Evolutionary conservation across 139 green algal genomes (phyloP), one percentile per base, ranked within the genome.

Genomic region (Gonium pectorale): DNA sequence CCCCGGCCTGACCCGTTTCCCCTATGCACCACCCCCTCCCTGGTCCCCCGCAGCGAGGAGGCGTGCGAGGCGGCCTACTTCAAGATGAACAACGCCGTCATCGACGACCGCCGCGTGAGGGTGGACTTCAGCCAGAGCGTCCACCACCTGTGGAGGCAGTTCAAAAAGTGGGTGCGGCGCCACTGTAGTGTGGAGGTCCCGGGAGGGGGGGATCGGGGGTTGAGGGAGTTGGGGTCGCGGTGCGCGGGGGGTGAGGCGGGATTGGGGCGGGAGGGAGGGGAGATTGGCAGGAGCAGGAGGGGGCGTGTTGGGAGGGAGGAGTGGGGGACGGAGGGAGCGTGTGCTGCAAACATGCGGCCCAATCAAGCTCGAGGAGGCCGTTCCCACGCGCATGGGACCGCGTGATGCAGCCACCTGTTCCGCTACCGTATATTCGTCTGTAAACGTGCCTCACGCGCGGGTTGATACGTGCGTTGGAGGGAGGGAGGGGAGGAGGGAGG

Each of bases 21-120:
- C n/a, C n/a, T n/a, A n/a, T n/a, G n/a, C 7, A 38, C 67, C 40
- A 29, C 77, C 31, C 26, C 77, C 26, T 63, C 26, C 44, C 44
- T 37, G 29, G 6, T 52, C 31, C 62, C 63, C 11, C 33, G 3
- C 73, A 95, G 59, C 24, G 94, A 98, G 52, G 89, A 94, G 35
- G 70, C 95, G 0, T 95, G 89, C 62, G 97, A 99, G 88, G 90
- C 95, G 27, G 97, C 96, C 0, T 99, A 99, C 88, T 97, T 98
- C 91, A 99, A 99, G 88, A 99, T 99, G 98, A 97, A 99, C 94
- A 99, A 99, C 86, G 97, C 97, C 40, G 90, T 99, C 26, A 99
- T 99, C 69, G 98, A 99, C 77, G 98, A 99, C 89, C 89, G 89
- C 9, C 86, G 90, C 64, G 88, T 93, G 71, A 81, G 95, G 84